These are phyloP conservation scores for Bullera alba DNA, from an alignment of 768 basidiomycete genomes.

Conservation along the genomic window DNA sequence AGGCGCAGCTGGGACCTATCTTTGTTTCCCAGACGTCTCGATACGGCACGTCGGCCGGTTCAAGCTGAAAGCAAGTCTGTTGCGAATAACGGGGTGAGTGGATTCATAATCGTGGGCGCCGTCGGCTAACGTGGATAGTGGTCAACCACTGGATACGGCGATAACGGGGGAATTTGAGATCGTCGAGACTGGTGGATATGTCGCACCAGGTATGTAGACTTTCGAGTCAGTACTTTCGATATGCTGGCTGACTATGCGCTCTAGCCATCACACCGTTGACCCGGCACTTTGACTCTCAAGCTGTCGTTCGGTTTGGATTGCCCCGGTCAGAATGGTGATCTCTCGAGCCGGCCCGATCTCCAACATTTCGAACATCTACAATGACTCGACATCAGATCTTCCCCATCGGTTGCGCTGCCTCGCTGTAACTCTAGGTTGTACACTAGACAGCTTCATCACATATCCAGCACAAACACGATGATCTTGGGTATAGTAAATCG, in stretches of 20 bases:
- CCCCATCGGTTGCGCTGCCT: too few species aligned
- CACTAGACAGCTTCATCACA: too few species aligned
- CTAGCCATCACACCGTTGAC: conserved; percentile 52
- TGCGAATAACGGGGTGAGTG: conserved; percentile 67
- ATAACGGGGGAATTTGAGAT: conserved; percentile 73
- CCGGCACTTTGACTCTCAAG: conserved; percentile 57
- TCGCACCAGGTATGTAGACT: conserved; percentile 63
- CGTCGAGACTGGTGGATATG: conserved; percentile 63
- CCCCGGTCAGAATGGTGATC: conserved; percentile 32
- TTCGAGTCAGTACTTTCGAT: conserved; percentile 15
- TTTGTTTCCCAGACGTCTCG: conserved; percentile 85
- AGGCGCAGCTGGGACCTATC: conserved; percentile 74
- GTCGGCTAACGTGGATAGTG: conserved; percentile 45
- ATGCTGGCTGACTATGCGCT: background rate
- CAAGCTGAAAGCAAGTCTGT: conserved; percentile 64
- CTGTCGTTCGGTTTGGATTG: conserved; percentile 46
- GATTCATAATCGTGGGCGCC: background rate
- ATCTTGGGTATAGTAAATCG: too few species aligned
- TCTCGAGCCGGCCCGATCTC: too few species aligned
- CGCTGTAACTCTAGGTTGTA: too few species aligned
- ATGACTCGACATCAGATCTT: too few species aligned
- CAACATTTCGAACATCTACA: too few species aligned
- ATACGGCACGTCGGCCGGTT: conserved; percentile 71
- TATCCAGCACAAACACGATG: too few species aligned
- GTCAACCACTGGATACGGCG: conserved; percentile 63